Conservation (phyloP, 2,329 filamentous ascomycete genomes). For the Cordyceps fumosorosea region DNA sequence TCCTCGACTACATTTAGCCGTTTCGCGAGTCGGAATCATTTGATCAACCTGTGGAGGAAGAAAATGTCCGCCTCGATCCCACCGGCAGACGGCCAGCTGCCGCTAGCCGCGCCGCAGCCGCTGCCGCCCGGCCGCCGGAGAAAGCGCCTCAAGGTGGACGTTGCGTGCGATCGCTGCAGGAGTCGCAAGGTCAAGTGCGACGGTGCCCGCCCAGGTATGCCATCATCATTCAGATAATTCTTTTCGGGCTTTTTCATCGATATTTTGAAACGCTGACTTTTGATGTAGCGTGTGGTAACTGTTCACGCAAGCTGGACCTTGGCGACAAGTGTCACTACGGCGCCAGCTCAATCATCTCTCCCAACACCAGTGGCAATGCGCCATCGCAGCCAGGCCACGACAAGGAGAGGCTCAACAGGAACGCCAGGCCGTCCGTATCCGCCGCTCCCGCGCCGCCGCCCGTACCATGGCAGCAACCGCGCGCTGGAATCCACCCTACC, state of each 20-base stretch:
- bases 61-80: neutral
- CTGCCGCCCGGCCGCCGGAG: slow-evolving; percentile 10
- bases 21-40: neutral
- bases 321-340: slow-evolving; percentile 25
- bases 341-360: neutral
- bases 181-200: slow-evolving; percentile 37
- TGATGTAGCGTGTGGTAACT: slow-evolving; percentile 25
- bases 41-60: neutral
- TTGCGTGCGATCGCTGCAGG: slow-evolving; percentile 37
- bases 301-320: slow-evolving; percentile 23
- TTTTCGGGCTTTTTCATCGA: neutral
- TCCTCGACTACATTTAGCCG: neutral
- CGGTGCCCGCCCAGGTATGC: slow-evolving; percentile 31
- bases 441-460: neutral
- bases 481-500: neutral
- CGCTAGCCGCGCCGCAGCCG: neutral
- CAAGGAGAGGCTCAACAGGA: neutral
- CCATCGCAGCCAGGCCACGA: neutral
- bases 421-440: neutral
- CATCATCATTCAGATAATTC: neutral
- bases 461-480: neutral
- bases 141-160: slow-evolving; percentile 37
- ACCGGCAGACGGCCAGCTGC: neutral
- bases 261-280: neutral
- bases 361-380: neutral